Evolutionary conservation across 2,329 filamentous ascomycete species (phyloP).

Genomic region (Penicillium sp.): DNA sequence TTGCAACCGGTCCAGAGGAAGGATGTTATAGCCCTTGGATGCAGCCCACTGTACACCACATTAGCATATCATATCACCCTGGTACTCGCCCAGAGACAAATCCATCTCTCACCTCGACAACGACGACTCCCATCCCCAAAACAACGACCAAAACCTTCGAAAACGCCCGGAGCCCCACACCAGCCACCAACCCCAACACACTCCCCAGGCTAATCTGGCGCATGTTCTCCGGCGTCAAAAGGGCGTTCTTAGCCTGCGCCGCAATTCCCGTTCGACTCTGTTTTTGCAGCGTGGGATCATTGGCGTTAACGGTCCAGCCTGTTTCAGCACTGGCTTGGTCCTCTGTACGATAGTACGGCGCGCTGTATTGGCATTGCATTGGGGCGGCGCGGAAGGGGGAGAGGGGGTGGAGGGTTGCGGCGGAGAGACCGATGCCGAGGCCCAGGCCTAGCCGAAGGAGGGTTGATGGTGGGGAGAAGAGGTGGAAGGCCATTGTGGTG

Average conservation of each 20-base stretch:
- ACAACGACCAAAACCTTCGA: conserved; percentile 49
- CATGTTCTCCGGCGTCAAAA: conserved; percentile 43
- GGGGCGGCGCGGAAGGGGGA: conserved; percentile 41
- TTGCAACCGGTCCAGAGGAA: conserved; percentile 48
- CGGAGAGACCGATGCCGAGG: conserved; percentile 39
- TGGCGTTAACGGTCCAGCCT: conserved; percentile 32
- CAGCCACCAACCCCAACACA: conserved; percentile 49
- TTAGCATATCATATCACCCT: conserved; percentile 9
- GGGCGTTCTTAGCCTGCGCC: conserved; percentile 17
- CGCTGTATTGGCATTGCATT: conserved; percentile 44
- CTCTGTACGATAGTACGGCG: conserved; percentile 30
- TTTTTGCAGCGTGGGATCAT: conserved; percentile 31
- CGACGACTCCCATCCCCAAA: conserved; percentile 49
- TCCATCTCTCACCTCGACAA: conserved; percentile 45
- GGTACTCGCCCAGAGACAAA: background rate
- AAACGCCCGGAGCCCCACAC: conserved; percentile 50
- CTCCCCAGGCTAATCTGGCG: conserved; percentile 52
- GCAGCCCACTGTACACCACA: conserved; percentile 45
- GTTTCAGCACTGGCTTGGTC: conserved; percentile 25
- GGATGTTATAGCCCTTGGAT: conserved; percentile 51
- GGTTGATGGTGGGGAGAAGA: conserved; percentile 33
- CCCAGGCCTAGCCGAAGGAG: conserved; percentile 41
- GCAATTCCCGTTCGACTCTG: conserved; percentile 29
- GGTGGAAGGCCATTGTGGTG: conserved; percentile 29
- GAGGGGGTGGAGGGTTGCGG: conserved; percentile 35